Percentiles rank a stretch among this genome's conserved stretches.
phyloP scores from a whole-genome alignment of 306 rosid genomes.

The Sophora flavescens region DNA sequence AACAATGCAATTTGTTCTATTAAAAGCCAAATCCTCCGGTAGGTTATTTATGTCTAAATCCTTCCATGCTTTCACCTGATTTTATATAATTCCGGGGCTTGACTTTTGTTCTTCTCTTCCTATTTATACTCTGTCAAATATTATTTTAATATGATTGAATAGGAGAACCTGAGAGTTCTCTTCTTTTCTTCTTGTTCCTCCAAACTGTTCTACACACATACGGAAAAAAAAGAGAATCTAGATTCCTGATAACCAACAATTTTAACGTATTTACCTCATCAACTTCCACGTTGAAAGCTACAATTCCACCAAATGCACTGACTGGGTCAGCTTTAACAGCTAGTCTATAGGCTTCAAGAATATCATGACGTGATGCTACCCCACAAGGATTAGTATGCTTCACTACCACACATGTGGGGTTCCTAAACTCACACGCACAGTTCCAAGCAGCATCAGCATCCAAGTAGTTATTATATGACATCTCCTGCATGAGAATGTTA shows the following conservation, averaged over 20 bases:
- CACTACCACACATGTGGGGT: constrained; percentile 88
- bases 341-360: constrained; percentile 89
- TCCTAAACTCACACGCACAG: constrained; percentile 81
- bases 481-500: no score
- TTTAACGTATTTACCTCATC: constrained; percentile 72
- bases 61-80: no score
- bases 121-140: no score
- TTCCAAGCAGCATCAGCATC: constrained; percentile 99
- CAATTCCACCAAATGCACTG: constrained; percentile 98
- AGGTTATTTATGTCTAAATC: no score
- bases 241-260: neutral
- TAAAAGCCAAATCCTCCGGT: no score
- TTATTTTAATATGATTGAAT: no score
- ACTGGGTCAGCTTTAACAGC: constrained; percentile 96
- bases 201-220: neutral
- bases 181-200: no score
- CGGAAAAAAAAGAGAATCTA: neutral
- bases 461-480: constrained; percentile 69
- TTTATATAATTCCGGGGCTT: no score
- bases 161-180: no score
- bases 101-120: no score
- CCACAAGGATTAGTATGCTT: constrained; percentile 98
- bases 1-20: no score
- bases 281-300: constrained; percentile 85
- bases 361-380: constrained; percentile 90